Evolutionary conservation across 139 green algal species (phyloP).

Genomic region (Eudorina sp.): DNA sequence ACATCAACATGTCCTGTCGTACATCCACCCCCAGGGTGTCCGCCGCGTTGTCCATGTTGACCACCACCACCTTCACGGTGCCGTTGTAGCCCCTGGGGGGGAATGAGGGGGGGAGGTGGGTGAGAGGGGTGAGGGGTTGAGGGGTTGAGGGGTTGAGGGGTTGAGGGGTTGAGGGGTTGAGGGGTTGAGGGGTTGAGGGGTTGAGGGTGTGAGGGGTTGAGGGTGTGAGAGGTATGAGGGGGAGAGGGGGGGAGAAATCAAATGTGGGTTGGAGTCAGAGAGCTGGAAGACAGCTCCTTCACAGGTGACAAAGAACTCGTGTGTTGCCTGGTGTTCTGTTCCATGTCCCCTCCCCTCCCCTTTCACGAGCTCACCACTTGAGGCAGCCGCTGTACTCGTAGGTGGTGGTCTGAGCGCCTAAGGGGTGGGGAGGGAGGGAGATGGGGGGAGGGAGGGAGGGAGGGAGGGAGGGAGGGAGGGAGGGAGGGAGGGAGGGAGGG

Average conservation of each 20-base stretch:
- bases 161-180: background rate
- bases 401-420: background rate
- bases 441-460: too few relatives aligned
- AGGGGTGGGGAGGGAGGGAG: too few relatives aligned
- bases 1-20: slow-evolving; percentile 28
- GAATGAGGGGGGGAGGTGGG: background rate
- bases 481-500: too few relatives aligned
- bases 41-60: slow-evolving; percentile 29
- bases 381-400: slow-evolving; percentile 31
- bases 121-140: background rate
- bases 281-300: too few relatives aligned
- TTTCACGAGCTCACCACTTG: slow-evolving; percentile 34
- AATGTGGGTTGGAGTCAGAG: too few relatives aligned
- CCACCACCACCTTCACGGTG: slow-evolving; percentile 38
- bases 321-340: too few relatives aligned
- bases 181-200: background rate
- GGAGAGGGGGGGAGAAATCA: background rate
- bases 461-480: too few relatives aligned
- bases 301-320: too few relatives aligned
- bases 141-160: background rate
- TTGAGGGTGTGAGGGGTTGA: background rate
- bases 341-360: too few relatives aligned
- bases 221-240: background rate
- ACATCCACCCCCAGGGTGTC: slow-evolving; percentile 48
- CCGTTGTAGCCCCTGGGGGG: slow-evolving; percentile 55